These are phyloP conservation scores for Dendrostoma leiphaemia DNA, from an alignment of 2,329 filamentous ascomycete species.

Conservation along the genomic window DNA sequence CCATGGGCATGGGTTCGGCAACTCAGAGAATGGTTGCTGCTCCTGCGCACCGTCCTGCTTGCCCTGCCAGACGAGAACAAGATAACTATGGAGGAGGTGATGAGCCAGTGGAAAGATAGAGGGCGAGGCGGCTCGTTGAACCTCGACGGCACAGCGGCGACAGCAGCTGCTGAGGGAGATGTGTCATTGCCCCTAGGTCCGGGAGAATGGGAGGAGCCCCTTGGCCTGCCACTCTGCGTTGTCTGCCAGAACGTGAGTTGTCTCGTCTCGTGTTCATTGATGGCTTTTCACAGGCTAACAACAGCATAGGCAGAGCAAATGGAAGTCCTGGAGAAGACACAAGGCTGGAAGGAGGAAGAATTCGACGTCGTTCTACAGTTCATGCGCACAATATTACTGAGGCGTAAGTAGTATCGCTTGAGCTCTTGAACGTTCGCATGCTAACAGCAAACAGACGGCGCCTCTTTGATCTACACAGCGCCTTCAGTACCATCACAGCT, in stretches of 20 bases:
- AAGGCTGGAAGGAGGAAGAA: slow-evolving; percentile 92
- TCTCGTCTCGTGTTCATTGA: too few species aligned
- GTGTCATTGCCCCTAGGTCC: slow-evolving; percentile 76
- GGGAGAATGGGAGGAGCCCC: slow-evolving; percentile 88
- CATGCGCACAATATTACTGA: slow-evolving; percentile 82
- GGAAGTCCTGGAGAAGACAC: slow-evolving; percentile 82
- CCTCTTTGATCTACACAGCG: slow-evolving; percentile 81
- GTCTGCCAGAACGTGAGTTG: slow-evolving; percentile 86
- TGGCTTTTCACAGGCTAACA: slow-evolving; percentile 24
- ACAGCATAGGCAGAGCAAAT: slow-evolving; percentile 73
- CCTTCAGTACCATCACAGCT: slow-evolving; percentile 75
- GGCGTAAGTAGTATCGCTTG: slow-evolving; percentile 56
- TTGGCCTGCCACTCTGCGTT: slow-evolving; percentile 84
- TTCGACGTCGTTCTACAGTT: slow-evolving; percentile 96
- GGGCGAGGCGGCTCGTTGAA: slow-evolving; percentile 64
- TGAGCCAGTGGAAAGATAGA: slow-evolving; percentile 74
- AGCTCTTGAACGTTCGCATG: slow-evolving; percentile 8
- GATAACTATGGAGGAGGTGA: slow-evolving; percentile 81
- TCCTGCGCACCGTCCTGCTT: slow-evolving; percentile 74
- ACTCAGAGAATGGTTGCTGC: slow-evolving; percentile 82
- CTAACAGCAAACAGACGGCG: slow-evolving; percentile 60
- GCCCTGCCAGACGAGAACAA: slow-evolving; percentile 75
- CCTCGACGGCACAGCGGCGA: slow-evolving; percentile 58
- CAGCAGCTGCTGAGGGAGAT: slow-evolving; percentile 62
- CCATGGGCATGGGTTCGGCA: slow-evolving; percentile 92